Evolutionary conservation across 2,329 filamentous ascomycete species (phyloP).

Genomic region (Fusarium odoratissimum): DNA sequence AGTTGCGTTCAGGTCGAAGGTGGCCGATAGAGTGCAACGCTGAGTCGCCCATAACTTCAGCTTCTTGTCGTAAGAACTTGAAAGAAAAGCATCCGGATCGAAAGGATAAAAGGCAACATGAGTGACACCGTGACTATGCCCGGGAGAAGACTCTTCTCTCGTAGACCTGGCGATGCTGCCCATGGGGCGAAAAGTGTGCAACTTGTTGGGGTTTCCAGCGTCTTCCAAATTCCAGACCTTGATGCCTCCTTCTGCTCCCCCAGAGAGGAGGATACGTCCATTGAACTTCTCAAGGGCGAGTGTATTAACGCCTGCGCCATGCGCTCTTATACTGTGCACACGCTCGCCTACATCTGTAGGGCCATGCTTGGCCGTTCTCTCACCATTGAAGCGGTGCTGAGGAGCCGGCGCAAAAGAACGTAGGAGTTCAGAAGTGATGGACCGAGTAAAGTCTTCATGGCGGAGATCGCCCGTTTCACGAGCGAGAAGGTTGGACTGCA

Average conservation of each 20-base stretch:
- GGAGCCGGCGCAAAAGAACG: slow-evolving; percentile 76
- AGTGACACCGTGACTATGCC: slow-evolving; percentile 78
- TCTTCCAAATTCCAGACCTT: slow-evolving; percentile 88
- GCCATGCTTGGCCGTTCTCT: slow-evolving; percentile 30
- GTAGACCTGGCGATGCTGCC: slow-evolving; percentile 61
- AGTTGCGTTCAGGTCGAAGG: slow-evolving; percentile 75
- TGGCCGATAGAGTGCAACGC: slow-evolving; percentile 68
- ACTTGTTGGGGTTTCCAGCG: slow-evolving; percentile 56
- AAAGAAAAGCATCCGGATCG: slow-evolving; percentile 79
- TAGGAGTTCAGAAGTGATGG: slow-evolving; percentile 73
- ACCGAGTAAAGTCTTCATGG: slow-evolving; percentile 72
- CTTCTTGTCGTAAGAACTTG: slow-evolving; percentile 81
- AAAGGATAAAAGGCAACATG: slow-evolving; percentile 83
- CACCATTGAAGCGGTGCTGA: slow-evolving; percentile 76
- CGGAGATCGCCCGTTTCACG: slow-evolving; percentile 77
- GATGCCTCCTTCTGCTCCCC: slow-evolving; percentile 85
- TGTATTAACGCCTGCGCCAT: slow-evolving; percentile 82
- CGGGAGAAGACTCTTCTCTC: slow-evolving; percentile 41
- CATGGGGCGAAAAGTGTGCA: slow-evolving; percentile 65
- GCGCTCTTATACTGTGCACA: slow-evolving; percentile 67
- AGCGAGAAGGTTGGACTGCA: slow-evolving; percentile 82
- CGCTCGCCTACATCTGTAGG: slow-evolving; percentile 43
- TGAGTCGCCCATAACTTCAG: slow-evolving; percentile 80
- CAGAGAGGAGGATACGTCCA: slow-evolving; percentile 81
- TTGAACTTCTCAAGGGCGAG: slow-evolving; percentile 86